These are phyloP conservation scores for Beauveria bassiana DNA, from an alignment of 2,329 filamentous ascomycete genomes.

Conservation along the genomic window DNA sequence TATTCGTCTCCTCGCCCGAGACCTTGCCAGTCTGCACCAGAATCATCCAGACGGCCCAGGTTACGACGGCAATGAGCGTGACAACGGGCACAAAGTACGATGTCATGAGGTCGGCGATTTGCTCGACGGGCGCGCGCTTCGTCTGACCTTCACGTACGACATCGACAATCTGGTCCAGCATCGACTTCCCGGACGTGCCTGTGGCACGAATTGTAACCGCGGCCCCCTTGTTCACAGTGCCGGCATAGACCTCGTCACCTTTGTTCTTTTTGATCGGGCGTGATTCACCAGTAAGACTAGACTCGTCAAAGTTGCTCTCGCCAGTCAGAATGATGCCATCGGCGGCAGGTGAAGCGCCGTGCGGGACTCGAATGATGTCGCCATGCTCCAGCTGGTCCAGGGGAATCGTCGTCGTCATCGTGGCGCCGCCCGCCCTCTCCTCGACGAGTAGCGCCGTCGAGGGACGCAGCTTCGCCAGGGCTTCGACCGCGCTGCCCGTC, in stretches of 20 bases:
- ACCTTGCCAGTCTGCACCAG: constrained; percentile 53
- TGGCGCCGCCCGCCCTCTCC: constrained; percentile 27
- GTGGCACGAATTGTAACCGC: constrained; percentile 58
- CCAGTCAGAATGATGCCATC: constrained; percentile 63
- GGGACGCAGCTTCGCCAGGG: constrained; percentile 69
- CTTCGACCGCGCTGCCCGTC: constrained; percentile 77
- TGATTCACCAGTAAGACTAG: constrained; percentile 78
- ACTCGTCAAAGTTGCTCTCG: constrained; percentile 73
- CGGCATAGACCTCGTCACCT: constrained; percentile 61
- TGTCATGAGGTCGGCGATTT: constrained; percentile 64
- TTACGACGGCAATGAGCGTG: constrained; percentile 59
- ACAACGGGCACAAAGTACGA: constrained; percentile 71
- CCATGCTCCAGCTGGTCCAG: constrained; percentile 69
- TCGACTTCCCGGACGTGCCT: constrained; percentile 58
- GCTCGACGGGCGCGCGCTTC: constrained; percentile 66
- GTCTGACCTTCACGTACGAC: constrained; percentile 73
- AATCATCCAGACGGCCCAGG: constrained; percentile 64
- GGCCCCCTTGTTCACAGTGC: constrained; percentile 64
- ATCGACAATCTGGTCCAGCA: constrained; percentile 73
- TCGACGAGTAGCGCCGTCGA: constrained; percentile 66
- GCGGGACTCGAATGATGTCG: constrained; percentile 65
- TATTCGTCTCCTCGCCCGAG: constrained; percentile 47
- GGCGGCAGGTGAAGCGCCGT: constrained; percentile 76
- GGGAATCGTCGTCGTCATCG: constrained; percentile 33
- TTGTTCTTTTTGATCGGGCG: constrained; percentile 53